phyloP scores from a whole-genome alignment of 441 rosid genomes.

The Euphorbia schlechtendalii region DNA sequence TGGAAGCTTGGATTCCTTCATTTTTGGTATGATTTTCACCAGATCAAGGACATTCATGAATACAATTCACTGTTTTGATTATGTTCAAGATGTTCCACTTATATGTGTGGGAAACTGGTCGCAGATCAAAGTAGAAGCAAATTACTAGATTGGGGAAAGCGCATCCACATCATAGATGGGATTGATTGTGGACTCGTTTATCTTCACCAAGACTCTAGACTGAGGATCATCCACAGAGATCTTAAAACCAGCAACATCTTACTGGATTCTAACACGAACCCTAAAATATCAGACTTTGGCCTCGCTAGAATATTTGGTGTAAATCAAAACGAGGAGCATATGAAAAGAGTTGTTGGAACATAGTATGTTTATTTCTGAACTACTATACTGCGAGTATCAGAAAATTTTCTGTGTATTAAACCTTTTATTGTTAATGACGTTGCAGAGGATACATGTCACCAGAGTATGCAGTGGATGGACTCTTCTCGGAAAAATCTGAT shows the following conservation, averaged over 20 bases:
- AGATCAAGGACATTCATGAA: background rate
- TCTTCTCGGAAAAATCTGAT: conserved; percentile 20
- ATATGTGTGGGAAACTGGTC: background rate
- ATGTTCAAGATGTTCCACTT: background rate
- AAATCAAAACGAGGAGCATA: conserved; percentile 43
- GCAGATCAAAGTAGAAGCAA: conserved; percentile 16
- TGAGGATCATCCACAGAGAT: too few species aligned
- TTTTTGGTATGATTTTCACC: conserved; percentile 15
- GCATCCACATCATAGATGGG: conserved; percentile 11
- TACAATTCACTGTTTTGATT: too few species aligned
- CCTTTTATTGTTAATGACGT: background rate
- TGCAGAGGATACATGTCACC: conserved; percentile 19
- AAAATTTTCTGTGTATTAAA: too few species aligned
- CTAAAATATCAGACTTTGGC: conserved; percentile 74
- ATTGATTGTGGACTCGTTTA: conserved; percentile 19
- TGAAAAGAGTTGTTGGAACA: conserved; percentile 63
- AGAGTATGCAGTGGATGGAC: conserved; percentile 19
- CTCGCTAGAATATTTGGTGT: conserved; percentile 71
- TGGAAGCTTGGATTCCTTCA: conserved; percentile 8
- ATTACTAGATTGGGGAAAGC: conserved; percentile 12
- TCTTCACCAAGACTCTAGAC: conserved; percentile 11
- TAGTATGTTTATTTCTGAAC: conserved; percentile 44
- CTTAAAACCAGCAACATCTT: conserved; percentile 1
- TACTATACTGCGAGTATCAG: too few species aligned
- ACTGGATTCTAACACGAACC: conserved; percentile 38